phyloP scores from a whole-genome alignment of 768 basidiomycete genomes.

The Trametes cingulata region DNA sequence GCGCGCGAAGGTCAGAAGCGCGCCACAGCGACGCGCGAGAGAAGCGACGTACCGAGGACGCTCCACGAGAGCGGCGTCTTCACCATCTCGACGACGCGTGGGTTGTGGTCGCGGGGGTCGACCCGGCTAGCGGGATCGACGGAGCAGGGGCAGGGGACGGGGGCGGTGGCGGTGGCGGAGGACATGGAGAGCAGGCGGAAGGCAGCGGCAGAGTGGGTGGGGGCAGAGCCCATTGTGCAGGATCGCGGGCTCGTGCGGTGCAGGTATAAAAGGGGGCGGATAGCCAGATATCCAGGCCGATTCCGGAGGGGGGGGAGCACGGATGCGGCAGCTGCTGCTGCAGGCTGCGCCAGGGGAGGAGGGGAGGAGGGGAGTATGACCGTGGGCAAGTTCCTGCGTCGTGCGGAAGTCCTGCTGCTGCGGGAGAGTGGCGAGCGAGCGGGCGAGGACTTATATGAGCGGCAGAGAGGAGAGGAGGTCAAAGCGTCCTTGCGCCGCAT shows the following conservation, averaged over 20 bases:
- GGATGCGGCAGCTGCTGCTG: conserved; percentile 5
- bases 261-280: background rate
- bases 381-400: background rate
- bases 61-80: background rate
- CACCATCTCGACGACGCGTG: conserved; percentile 5
- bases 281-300: background rate
- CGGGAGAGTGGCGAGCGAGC: background rate
- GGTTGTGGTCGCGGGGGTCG: background rate
- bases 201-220: background rate
- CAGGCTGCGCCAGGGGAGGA: background rate
- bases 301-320: no score
- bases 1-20: background rate
- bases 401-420: background rate
- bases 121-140: conserved; percentile 17
- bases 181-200: background rate
- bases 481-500: conserved; percentile 13
- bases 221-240: conserved; percentile 6
- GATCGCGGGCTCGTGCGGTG: background rate
- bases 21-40: background rate
- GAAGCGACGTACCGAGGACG: conserved; percentile 14
- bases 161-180: background rate
- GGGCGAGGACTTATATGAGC: conserved; percentile 5
- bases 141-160: no score
- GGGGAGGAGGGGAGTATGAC: no score
- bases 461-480: background rate